phyloP scores from a whole-genome alignment of 495 filamentous ascomycete species.

The Echria macrotheca region DNA sequence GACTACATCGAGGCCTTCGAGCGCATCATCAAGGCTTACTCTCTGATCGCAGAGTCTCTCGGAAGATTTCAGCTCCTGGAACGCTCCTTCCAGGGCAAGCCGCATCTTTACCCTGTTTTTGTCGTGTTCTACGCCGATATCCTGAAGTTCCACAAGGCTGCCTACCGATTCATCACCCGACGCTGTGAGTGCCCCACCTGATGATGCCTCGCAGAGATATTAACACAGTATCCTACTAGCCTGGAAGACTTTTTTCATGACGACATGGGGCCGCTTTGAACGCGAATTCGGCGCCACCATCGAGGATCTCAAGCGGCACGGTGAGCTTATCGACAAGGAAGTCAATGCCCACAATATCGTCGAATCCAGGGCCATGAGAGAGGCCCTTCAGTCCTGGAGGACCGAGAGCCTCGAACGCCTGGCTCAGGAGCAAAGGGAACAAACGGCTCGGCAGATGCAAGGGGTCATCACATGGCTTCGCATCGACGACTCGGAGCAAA shows the following conservation, averaged over 20 bases:
- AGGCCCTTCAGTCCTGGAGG: conserved; percentile 16
- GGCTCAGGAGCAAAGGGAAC: conserved; percentile 15
- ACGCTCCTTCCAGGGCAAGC: conserved; percentile 23
- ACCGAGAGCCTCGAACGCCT: conserved; percentile 18
- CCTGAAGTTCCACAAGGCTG: conserved; percentile 39
- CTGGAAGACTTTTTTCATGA: conserved; percentile 42
- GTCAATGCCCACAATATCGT: conserved; percentile 23
- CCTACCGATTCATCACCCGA: conserved; percentile 41
- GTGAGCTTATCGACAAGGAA: conserved; percentile 34
- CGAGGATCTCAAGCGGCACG: conserved; percentile 31
- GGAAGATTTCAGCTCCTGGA: conserved; percentile 32
- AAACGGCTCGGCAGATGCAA: conserved; percentile 17
- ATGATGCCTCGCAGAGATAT: not conserved
- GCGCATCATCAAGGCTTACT: conserved; percentile 36
- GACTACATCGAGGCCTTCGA: conserved; percentile 37
- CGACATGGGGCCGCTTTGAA: conserved; percentile 39
- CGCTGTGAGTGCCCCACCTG: conserved; percentile 24
- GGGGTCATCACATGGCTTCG: conserved; percentile 26
- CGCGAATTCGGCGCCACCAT: conserved; percentile 34
- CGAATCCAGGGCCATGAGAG: conserved; percentile 18
- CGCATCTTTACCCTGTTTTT: conserved; percentile 33
- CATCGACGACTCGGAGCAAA: conserved; percentile 25
- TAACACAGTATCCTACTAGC: conserved; percentile 15
- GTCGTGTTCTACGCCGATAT: conserved; percentile 41
- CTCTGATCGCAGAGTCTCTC: conserved; percentile 34